A percentile compares a stretch with the other conserved stretches of the same genome.
Conservation (phyloP, 2,329 filamentous ascomycete genomes). For the Cercospora berteroae region DNA sequence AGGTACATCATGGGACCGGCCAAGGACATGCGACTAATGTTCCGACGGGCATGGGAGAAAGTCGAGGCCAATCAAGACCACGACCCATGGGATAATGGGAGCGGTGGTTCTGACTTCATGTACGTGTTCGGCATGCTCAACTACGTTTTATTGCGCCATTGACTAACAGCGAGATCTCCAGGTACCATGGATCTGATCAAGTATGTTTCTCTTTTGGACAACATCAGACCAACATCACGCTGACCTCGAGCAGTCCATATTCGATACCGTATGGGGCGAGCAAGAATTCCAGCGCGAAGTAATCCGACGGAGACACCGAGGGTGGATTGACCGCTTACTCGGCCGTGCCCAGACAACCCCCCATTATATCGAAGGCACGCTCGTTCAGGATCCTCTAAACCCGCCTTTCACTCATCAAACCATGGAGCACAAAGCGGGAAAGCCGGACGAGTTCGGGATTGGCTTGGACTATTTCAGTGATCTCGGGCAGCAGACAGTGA, state of each 20-base stretch:
- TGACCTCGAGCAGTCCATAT: conserved; percentile 29
- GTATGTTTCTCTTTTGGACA: neutral
- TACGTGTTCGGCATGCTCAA: conserved; percentile 2
- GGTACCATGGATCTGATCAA: conserved; percentile 11
- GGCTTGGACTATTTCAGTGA: conserved; percentile 33
- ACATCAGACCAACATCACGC: neutral
- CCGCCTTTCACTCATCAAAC: conserved; percentile 24
- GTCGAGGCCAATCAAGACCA: conserved; percentile 22
- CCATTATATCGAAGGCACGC: conserved; percentile 22
- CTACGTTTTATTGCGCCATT: neutral
- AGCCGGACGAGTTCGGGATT: conserved; percentile 36
- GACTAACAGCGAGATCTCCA: neutral
- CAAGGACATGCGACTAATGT: conserved; percentile 28
- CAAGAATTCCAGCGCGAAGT: conserved; percentile 35
- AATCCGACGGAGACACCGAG: conserved; percentile 27
- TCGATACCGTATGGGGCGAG: conserved; percentile 32
- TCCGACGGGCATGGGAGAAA: conserved; percentile 27
- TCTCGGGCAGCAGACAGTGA: conserved; percentile 30
- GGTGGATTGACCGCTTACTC: conserved; percentile 11
- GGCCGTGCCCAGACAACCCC: conserved; percentile 14
- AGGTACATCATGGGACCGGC: conserved; percentile 29
- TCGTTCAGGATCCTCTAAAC: conserved; percentile 23
- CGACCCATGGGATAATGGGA: conserved; percentile 30
- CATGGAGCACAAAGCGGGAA: conserved; percentile 43
- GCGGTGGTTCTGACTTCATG: conserved; percentile 27